A percentile compares a stretch with the other conserved stretches of the same genome.
phyloP scores from a whole-genome alignment of 2,329 filamentous ascomycete species.

The Aspergillus sp. region DNA sequence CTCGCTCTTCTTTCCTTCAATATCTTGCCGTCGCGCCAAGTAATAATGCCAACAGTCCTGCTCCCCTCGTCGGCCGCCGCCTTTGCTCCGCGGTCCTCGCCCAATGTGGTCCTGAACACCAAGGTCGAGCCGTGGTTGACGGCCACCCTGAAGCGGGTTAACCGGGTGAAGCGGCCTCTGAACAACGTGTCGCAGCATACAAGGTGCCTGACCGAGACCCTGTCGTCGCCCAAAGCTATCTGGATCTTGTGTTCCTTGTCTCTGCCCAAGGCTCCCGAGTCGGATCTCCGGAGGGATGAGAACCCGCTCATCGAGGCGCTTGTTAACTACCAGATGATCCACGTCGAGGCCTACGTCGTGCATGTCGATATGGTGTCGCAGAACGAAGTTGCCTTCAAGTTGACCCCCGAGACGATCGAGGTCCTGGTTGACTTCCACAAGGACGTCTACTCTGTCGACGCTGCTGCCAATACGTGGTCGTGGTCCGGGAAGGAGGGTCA shows the following conservation, averaged over 20 bases:
- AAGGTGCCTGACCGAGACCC: conserved; percentile 85
- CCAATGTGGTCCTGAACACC: conserved; percentile 86
- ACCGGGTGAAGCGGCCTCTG: conserved; percentile 88
- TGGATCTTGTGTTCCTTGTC: conserved; percentile 92
- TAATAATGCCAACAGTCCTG: conserved; percentile 80
- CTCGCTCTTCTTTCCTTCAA: conserved; percentile 20
- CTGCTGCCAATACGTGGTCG: conserved; percentile 78
- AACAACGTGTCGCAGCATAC: conserved; percentile 96
- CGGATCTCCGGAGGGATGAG: conserved; percentile 70
- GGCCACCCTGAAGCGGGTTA: conserved; percentile 91
- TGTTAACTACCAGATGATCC: conserved; percentile 86
- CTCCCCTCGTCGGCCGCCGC: conserved; percentile 91
- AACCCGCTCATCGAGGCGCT: conserved; percentile 78
- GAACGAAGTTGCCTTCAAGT: conserved; percentile 96
- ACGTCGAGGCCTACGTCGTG: conserved; percentile 94
- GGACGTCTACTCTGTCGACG: conserved; percentile 85
- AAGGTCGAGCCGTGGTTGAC: conserved; percentile 97
- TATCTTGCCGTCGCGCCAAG: conserved; percentile 47
- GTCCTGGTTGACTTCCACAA: conserved; percentile 90
- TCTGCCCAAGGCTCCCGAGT: conserved; percentile 78
- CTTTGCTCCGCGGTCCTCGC: conserved; percentile 86
- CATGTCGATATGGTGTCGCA: conserved; percentile 98
- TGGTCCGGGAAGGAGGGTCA: conserved; percentile 97
- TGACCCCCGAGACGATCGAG: conserved; percentile 90
- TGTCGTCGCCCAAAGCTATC: conserved; percentile 82